Base-by-base conservation (phyloP, 768 basidiomycete genomes). In the Calocera cornea region DNA sequence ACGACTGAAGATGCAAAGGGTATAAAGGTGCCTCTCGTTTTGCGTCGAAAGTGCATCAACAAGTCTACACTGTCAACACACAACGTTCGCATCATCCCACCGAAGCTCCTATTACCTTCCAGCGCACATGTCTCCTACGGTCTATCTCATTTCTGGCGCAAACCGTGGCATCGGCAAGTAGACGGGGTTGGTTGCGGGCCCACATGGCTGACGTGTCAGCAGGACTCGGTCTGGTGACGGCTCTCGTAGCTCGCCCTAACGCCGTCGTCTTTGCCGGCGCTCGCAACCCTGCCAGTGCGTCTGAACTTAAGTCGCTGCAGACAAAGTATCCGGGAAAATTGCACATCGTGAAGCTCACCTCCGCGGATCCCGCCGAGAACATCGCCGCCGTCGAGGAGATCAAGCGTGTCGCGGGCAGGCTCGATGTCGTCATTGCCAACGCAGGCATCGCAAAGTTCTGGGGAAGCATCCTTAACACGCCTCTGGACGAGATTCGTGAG, bases 361-460 rank as follows among this genome's bases (percentile, higher is more conserved):
- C 68, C 0, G 69, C 63, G 3, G 66, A 67, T 34, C 68, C 44
- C n/a, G 68, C 33, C 16, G 65, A 70, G n/a, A 70, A 71, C 29
- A 29, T 34, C 19, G 69, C 67, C 1, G 70, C 69, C 0, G 66
- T 68, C 0, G 44, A 68, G 41, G n/a, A 41, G 14, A 66, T 72
- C 65, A 63, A 69, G 63, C 41, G 29, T 16, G 67, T 65, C 19
- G 69, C 64, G 5, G 72, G 70, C 5, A 66, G 65, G 24, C 19
- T 73, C 0, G 71, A 72, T 54, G 71, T 71, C 17, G 41, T 73
- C 44, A 67, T 73, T 24, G 72, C 72, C 34, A 73, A 73, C 63
- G 72, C 72, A 1, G 72, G 72, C 17, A 69, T 72, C 34, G 8
- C 40, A 14, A 34, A 64, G 17, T 41, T 31, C 22, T 24, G 31